These are phyloP conservation scores for Kluyveromyces sp. DNA, from an alignment of 1,139 yeast species.

Conservation along the genomic window DNA sequence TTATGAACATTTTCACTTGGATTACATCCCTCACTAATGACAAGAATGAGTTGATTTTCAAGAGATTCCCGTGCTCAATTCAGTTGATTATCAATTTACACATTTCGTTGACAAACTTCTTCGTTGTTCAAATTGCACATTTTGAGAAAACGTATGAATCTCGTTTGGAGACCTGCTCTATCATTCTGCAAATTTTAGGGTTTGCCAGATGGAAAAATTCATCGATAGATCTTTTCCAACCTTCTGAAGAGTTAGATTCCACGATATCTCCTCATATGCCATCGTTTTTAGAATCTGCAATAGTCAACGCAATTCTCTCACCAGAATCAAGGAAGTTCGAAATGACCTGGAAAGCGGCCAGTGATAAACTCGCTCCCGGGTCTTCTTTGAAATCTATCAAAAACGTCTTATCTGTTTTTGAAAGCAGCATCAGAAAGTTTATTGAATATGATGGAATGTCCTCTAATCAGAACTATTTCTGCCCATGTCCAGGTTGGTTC, in stretches of 20 bases:
- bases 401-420: conserved; percentile 19
- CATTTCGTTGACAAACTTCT: conserved; percentile 55
- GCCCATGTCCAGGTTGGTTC: conserved; percentile 88
- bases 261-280: conserved; percentile 57
- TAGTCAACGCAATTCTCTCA: conserved; percentile 65
- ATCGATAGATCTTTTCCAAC: conserved; percentile 47
- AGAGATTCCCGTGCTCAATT: conserved; percentile 64
- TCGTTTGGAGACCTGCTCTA: conserved; percentile 64
- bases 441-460: conserved; percentile 36
- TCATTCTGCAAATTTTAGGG: conserved; percentile 60
- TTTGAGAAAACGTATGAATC: conserved; percentile 46
- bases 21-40: conserved; percentile 44
- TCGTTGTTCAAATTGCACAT: conserved; percentile 63
- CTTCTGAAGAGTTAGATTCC: conserved; percentile 25
- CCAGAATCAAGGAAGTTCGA: conserved; percentile 71
- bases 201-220: conserved; percentile 66
- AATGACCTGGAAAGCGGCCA: conserved; percentile 24
- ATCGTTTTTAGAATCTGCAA: conserved; percentile 77
- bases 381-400: conserved; percentile 13
- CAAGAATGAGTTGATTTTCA: conserved; percentile 38
- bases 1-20: conserved; percentile 68
- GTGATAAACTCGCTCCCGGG: conserved; percentile 13
- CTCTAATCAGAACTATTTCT: conserved; percentile 44
- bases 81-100: conserved; percentile 63
- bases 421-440: conserved; percentile 21